phyloP scores from a whole-genome alignment of 2,329 filamentous ascomycete species.

The Colletotrichum sidae region DNA sequence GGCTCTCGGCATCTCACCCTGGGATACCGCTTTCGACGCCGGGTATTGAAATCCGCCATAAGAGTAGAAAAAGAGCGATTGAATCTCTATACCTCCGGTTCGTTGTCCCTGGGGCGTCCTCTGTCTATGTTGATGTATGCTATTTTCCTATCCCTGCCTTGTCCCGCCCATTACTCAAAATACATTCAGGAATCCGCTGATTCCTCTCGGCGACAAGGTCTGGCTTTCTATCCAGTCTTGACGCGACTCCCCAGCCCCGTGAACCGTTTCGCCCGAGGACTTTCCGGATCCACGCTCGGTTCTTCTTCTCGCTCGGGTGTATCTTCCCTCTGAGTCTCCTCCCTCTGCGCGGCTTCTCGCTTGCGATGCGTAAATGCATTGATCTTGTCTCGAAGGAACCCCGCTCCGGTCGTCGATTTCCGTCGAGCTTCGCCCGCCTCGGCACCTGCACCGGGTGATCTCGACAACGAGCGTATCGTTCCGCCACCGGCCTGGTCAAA shows the following conservation, averaged over 20 bases:
- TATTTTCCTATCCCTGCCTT: no score
- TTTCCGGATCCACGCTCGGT: neutral
- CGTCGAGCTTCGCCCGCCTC: constrained; percentile 36
- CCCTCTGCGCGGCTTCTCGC: constrained; percentile 39
- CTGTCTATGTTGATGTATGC: no score
- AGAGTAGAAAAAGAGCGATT: no score
- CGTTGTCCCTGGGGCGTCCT: no score
- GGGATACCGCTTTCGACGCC: no score
- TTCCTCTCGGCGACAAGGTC: neutral
- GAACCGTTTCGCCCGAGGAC: constrained; percentile 24
- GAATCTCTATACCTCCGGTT: no score
- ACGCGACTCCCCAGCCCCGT: constrained; percentile 20
- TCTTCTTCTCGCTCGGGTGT: constrained; percentile 32
- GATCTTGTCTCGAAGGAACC: constrained; percentile 51
- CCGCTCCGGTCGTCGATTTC: constrained; percentile 42
- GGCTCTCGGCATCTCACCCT: no score
- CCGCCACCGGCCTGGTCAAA: constrained; percentile 37
- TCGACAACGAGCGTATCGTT: constrained; percentile 36
- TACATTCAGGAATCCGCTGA: no score
- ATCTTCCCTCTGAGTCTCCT: constrained; percentile 25
- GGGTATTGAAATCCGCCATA: no score
- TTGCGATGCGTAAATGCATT: constrained; percentile 44
- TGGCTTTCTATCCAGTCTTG: constrained; percentile 24
- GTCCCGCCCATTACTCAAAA: no score
- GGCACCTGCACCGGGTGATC: constrained; percentile 37